Conservation (phyloP, 1,284 basidiomycete species). For the Volvariella surrecta region DNA sequence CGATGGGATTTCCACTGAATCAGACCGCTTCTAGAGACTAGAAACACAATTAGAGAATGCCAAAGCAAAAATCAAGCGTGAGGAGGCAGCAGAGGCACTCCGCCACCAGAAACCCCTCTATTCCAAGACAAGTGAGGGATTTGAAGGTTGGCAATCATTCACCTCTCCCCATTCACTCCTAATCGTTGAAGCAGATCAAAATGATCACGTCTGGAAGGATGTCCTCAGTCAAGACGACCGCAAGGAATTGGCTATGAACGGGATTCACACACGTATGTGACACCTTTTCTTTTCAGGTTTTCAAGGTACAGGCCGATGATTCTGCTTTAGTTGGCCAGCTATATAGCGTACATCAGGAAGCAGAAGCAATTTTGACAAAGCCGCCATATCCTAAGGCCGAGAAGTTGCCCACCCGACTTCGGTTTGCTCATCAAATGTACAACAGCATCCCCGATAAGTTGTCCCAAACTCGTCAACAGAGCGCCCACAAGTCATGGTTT, state of each 20-base stretch:
- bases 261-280: constrained; percentile 20
- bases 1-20: not conserved
- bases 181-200: constrained; percentile 15
- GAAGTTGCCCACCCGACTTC: constrained; percentile 17
- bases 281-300: not conserved
- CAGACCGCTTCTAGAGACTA: constrained; percentile 14
- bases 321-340: constrained; percentile 22
- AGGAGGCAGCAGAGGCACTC: constrained; percentile 18
- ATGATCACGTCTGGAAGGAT: constrained; percentile 23
- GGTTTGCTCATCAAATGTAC: constrained; percentile 21
- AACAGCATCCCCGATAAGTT: constrained; percentile 22
- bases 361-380: constrained; percentile 18
- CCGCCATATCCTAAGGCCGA: constrained; percentile 20
- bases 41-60: constrained; percentile 19
- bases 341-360: constrained; percentile 18
- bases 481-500: constrained; percentile 11
- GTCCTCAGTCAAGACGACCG: constrained; percentile 22
- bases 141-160: too few species aligned
- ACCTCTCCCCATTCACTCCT: not conserved
- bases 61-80: constrained; percentile 15
- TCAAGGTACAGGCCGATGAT: not conserved
- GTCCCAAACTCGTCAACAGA: constrained; percentile 11
- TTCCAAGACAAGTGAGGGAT: too few species aligned
- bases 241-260: constrained; percentile 16
- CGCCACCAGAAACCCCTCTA: too few species aligned